These are phyloP conservation scores for Daldinia sp. DNA, from an alignment of 2,329 filamentous ascomycete genomes.

Conservation along the genomic window DNA sequence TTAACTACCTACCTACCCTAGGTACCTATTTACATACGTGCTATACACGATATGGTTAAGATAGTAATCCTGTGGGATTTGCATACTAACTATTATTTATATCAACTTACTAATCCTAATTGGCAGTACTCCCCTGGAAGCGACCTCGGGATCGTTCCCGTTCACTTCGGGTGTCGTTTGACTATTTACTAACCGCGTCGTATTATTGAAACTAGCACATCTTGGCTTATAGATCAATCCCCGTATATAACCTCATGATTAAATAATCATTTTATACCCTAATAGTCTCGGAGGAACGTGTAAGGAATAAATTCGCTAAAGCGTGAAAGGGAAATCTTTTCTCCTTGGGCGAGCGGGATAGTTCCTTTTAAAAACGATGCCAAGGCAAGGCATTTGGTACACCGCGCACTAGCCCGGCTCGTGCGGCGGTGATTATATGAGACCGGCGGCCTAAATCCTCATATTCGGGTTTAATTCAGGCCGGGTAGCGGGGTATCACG, in stretches of 20 bases:
- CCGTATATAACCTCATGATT: no score
- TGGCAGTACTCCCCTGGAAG: neutral
- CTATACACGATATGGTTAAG: neutral
- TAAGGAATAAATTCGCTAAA: no score
- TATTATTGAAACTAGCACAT: neutral
- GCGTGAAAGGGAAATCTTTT: no score
- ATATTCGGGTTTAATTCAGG: conserved; percentile 3
- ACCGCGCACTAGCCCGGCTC: no score
- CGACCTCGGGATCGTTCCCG: neutral
- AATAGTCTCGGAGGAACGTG: no score
- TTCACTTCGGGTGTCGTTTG: neutral
- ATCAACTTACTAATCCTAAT: neutral
- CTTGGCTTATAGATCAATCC: neutral
- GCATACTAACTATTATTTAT: neutral
- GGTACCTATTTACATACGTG: no score
- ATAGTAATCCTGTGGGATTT: neutral
- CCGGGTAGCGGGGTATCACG: conserved; percentile 31
- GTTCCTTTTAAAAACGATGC: neutral
- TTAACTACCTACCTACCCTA: neutral
- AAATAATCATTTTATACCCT: no score
- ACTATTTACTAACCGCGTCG: neutral
- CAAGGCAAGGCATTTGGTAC: neutral
- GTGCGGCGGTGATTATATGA: neutral
- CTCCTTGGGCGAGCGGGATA: neutral
- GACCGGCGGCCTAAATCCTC: conserved; percentile 1